These are phyloP conservation scores for Talaromyces sp. DNA, from an alignment of 2,329 filamentous ascomycete genomes.

Conservation along the genomic window DNA sequence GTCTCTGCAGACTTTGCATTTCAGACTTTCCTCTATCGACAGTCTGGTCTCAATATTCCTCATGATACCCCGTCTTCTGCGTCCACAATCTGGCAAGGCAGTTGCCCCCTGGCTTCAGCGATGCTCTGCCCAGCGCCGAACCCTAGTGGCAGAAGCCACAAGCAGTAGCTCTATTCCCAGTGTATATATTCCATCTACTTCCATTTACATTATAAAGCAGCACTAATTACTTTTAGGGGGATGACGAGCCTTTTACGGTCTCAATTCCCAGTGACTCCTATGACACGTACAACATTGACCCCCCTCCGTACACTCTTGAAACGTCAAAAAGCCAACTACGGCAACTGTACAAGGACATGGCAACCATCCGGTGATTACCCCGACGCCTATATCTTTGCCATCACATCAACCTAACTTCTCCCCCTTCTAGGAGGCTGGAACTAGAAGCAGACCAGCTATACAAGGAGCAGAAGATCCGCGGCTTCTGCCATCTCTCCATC, in stretches of 20 bases:
- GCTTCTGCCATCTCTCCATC: conserved; percentile 95
- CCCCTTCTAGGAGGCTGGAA: conserved; percentile 75
- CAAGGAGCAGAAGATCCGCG: conserved; percentile 99
- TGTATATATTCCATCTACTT: neutral
- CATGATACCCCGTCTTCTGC: neutral
- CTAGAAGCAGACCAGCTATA: conserved; percentile 94
- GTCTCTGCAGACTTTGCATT: neutral
- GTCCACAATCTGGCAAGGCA: neutral
- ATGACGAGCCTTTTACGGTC: conserved; percentile 82
- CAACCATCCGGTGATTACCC: conserved; percentile 66
- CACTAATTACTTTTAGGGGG: conserved; percentile 56
- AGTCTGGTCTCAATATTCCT: neutral
- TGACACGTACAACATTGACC: conserved; percentile 96
- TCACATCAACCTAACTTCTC: neutral
- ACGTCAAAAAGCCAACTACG: conserved; percentile 93
- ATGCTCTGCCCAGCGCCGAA: neutral
- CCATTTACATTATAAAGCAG: neutral
- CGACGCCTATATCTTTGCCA: conserved; percentile 3
- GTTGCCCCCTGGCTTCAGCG: neutral
- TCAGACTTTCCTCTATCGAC: neutral
- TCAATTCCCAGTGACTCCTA: conserved; percentile 91
- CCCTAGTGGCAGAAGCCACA: neutral
- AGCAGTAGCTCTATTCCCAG: neutral
- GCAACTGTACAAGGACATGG: conserved; percentile 97
- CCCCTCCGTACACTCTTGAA: conserved; percentile 79